A percentile compares a stretch with the other conserved stretches of the same genome.
These are phyloP conservation scores for Cinnamomum chago DNA, from an alignment of 164 flowering plant genomes.

Conservation along the genomic window DNA sequence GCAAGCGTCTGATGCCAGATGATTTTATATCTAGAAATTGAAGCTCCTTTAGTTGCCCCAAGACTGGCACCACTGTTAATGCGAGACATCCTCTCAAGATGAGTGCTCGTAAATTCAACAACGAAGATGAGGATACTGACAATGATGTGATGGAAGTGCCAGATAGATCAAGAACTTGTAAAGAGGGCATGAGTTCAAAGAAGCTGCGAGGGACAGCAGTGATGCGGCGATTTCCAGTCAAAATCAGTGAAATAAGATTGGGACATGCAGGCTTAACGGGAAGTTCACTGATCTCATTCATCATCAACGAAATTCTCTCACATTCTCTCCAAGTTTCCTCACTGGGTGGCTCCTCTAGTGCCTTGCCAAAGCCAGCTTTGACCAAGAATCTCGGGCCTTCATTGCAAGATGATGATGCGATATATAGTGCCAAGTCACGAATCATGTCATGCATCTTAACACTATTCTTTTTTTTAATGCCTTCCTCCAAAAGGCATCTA, in stretches of 20 bases:
- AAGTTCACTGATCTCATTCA: background rate
- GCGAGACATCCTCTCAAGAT: background rate
- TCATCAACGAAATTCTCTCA: conserved; percentile 7
- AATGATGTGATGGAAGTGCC: background rate
- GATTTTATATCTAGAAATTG: conserved; percentile 1
- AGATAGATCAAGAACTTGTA: conserved; percentile 3
- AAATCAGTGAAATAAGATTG: background rate
- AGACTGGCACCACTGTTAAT: background rate
- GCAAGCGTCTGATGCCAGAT: background rate
- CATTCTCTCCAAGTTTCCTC: conserved; percentile 1
- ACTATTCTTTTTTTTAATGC: too few species aligned
- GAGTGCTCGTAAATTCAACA: conserved; percentile 3
- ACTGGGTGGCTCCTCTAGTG: background rate
- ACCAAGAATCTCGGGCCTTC: conserved; percentile 1
- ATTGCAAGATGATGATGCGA: background rate
- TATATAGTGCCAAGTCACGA: conserved; percentile 9
- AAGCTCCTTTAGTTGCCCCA: background rate
- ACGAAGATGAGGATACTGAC: background rate
- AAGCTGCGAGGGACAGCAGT: background rate
- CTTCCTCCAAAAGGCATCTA: conserved; percentile 7
- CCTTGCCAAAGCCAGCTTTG: background rate
- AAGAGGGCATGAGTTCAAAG: conserved; percentile 3
- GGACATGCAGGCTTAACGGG: conserved; percentile 1
- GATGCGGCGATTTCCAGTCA: background rate
- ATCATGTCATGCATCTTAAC: conserved; percentile 9